These are phyloP conservation scores for Puccinellia tenuiflora DNA, from an alignment of 176 grass and related monocot genomes.

Conservation along the genomic window DNA sequence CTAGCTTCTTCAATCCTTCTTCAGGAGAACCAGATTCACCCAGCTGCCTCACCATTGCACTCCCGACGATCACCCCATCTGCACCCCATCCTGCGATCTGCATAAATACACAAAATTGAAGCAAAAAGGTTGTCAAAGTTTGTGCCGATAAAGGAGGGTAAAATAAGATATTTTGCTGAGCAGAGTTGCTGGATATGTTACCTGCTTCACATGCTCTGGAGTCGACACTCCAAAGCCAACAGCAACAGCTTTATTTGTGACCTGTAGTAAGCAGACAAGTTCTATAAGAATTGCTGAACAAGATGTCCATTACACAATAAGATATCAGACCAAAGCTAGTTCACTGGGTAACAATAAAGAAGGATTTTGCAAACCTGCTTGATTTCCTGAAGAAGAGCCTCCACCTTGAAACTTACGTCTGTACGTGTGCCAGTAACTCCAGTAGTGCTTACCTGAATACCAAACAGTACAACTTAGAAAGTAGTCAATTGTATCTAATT, in stretches of 20 bases:
- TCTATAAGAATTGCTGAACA: neutral
- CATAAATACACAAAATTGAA: neutral
- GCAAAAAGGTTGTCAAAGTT: neutral
- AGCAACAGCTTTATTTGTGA: conserved; percentile 81
- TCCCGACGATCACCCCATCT: conserved; percentile 91
- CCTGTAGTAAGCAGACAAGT: conserved; percentile 38
- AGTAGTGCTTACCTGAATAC: conserved; percentile 77
- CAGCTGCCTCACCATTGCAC: conserved; percentile 79
- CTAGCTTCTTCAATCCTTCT: conserved; percentile 83
- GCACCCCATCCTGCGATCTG: conserved; percentile 85
- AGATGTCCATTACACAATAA: neutral
- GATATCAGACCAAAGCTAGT: neutral
- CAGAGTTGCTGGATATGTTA: conserved; percentile 23
- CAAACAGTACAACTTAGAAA: conserved; percentile 15
- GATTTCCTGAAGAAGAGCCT: conserved; percentile 91
- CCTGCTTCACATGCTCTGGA: conserved; percentile 92
- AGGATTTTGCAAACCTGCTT: conserved; percentile 56
- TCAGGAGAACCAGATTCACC: conserved; percentile 68
- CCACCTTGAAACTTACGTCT: conserved; percentile 64
- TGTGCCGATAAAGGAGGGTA: neutral
- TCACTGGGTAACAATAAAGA: neutral
- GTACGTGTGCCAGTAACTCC: conserved; percentile 83
- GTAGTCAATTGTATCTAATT: neutral
- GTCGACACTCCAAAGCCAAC: conserved; percentile 97
- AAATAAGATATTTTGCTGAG: neutral